Conservation (phyloP, 371 early-diverging fungal genomes). For the Gilbertella persicaria region DNA sequence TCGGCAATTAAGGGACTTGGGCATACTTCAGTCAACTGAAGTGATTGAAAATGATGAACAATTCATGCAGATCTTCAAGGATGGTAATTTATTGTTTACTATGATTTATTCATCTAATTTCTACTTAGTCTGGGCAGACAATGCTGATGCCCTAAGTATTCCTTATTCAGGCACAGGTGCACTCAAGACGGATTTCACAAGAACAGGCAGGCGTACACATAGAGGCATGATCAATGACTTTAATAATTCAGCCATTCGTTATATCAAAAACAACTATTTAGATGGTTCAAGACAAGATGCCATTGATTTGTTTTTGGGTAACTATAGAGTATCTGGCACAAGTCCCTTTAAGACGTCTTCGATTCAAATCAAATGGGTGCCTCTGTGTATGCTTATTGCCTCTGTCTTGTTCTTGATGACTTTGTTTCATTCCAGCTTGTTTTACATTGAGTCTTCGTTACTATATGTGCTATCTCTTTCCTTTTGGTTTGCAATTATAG, state of each 20-base stretch:
- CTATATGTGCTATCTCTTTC: slow-evolving; percentile 30
- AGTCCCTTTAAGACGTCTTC: slow-evolving; percentile 32
- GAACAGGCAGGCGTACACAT: slow-evolving; percentile 83
- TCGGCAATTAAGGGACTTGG: slow-evolving; percentile 63
- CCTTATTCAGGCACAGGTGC: slow-evolving; percentile 99
- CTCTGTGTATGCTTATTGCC: slow-evolving; percentile 24
- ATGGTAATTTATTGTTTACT: slow-evolving; percentile 22
- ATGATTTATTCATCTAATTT: not conserved
- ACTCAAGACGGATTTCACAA: slow-evolving; percentile 95
- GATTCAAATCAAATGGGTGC: slow-evolving; percentile 20
- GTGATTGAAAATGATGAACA: slow-evolving; percentile 53
- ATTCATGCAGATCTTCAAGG: slow-evolving; percentile 38
- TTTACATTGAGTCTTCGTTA: slow-evolving; percentile 26
- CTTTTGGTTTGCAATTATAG: slow-evolving; percentile 32
- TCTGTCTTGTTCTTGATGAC: slow-evolving; percentile 20
- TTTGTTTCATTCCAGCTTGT: slow-evolving; percentile 29
- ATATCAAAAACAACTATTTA: slow-evolving; percentile 88
- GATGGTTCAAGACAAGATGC: slow-evolving; percentile 92
- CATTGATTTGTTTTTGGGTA: slow-evolving; percentile 79
- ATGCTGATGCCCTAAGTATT: slow-evolving; percentile 94
- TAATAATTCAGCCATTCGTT: slow-evolving; percentile 80
- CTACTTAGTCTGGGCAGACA: slow-evolving; percentile 90
- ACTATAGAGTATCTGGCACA: slow-evolving; percentile 52
- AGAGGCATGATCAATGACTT: slow-evolving; percentile 82
- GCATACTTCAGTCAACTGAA: slow-evolving; percentile 64